Evolutionary conservation across 2,329 filamentous ascomycete genomes (phyloP), one percentile per base, ranked within the genome.

Genomic region (Hymenoscyphus infarciens): DNA sequence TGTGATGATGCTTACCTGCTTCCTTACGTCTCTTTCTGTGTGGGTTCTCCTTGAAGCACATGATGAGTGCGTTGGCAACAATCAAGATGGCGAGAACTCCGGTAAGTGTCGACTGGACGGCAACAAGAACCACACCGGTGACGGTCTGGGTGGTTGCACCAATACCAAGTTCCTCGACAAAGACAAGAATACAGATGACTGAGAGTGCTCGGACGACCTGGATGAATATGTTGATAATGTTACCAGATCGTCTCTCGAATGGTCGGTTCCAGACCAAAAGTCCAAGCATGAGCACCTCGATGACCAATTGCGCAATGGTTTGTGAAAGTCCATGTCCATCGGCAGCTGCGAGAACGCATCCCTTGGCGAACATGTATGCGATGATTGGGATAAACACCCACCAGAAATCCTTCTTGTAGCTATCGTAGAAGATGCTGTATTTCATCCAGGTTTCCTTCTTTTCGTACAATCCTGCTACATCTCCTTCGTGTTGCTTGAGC

Each of bases 341-440:
- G 53, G 86, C 91, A 33, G 86, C 90, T 15, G 94, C 94, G 68
- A 98, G 87, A 63, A 94, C 86, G 65, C 87, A 89, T 61, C 94
- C 93, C 79, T 95, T 95, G 74, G 87, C 88, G 73, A 97, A 92
- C 81, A 93, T 90, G 81, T 98, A 98, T 67, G 92, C 65, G 72
- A 98, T 97, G 65, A 84, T 81, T 0, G 95, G 95, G 15, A 98
- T 83, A 74, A 99, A 98, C 27, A 97, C 78, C 94, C 94, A 98
- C 95, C 95, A 99, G 80, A 94, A 97, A 70, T 88, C 86, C 77
- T 90, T 92, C 79, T 92, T 92, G 82, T 97, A 98, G 70, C 88
- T 89, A 72, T 98, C 95, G 80, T 99, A 99, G 79, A 99, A 98
- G 66, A 97, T 82, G 72, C 91, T 95, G 82, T 99, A 99, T 80